Evolutionary conservation across 2,329 filamentous ascomycete genomes (phyloP).

Genomic region (Pyrenochaeta sp.): DNA sequence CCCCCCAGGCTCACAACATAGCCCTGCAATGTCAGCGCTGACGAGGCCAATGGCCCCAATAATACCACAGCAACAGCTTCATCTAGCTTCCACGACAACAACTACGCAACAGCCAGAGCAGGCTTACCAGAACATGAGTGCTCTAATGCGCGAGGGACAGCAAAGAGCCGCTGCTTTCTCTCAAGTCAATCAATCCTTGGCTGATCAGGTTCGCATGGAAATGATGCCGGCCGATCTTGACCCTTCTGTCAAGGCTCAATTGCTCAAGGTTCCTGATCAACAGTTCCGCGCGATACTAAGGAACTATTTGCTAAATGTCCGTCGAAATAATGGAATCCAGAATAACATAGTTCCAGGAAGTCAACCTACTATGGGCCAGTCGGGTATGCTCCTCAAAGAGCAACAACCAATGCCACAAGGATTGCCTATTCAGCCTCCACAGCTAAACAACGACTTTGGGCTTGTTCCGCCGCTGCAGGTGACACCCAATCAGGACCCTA

Average conservation of each 20-base stretch:
- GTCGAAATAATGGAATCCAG: conserved; percentile 32
- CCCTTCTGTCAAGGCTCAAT: conserved; percentile 37
- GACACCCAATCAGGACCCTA: conserved; percentile 39
- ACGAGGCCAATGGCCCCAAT: conserved; percentile 56
- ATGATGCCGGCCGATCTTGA: conserved; percentile 44
- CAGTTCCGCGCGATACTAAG: conserved; percentile 41
- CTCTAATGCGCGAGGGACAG: conserved; percentile 46
- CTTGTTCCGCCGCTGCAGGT: conserved; percentile 53
- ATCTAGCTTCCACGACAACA: conserved; percentile 44
- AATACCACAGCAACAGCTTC: conserved; percentile 47
- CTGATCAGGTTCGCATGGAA: conserved; percentile 41
- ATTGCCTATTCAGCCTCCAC: conserved; percentile 28
- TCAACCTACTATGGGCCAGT: conserved; percentile 31
- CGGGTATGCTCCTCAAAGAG: conserved; percentile 42
- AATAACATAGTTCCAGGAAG: conserved; percentile 29
- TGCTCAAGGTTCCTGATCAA: conserved; percentile 46
- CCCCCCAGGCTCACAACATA: conserved; percentile 51
- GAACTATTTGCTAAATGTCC: conserved; percentile 31
- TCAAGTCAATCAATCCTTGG: conserved; percentile 37
- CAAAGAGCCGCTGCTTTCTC: conserved; percentile 42
- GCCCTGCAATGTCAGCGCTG: conserved; percentile 59
- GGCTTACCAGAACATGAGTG: conserved; percentile 37
- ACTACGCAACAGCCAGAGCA: conserved; percentile 45
- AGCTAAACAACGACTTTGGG: conserved; percentile 25
- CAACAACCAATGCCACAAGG: conserved; percentile 30